phyloP scores from a whole-genome alignment of 306 rosid species.

The Rosa chinensis region DNA sequence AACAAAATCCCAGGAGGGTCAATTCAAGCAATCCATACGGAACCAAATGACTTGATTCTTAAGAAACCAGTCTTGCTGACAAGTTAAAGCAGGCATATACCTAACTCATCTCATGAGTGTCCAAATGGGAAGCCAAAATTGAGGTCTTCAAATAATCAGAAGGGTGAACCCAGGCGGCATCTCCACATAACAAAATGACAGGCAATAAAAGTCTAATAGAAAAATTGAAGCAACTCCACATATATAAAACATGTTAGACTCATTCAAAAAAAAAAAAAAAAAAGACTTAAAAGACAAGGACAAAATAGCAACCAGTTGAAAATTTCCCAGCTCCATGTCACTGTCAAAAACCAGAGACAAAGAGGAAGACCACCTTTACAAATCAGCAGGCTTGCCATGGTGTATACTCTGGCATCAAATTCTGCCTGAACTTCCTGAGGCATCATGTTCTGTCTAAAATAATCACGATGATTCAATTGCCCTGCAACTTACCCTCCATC shows the following conservation, averaged over 20 bases:
- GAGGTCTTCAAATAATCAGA: not conserved
- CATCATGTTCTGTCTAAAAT: not conserved
- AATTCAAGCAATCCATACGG: conserved; percentile 4
- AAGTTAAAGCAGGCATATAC: conserved; percentile 16
- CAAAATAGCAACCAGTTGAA: not conserved
- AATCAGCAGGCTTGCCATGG: conserved; percentile 1
- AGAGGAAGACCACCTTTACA: conserved; percentile 4
- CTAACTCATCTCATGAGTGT: not conserved
- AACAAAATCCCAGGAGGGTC: not conserved
- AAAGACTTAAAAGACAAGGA: not conserved
- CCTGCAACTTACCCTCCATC: conserved; percentile 5
- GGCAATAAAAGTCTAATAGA: not conserved
- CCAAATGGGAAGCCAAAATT: conserved; percentile 20
- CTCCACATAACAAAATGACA: not conserved
- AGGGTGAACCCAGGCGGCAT: not conserved
- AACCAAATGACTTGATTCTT: not conserved
- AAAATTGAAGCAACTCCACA: not conserved
- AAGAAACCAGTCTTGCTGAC: not conserved
- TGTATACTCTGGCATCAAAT: not conserved
- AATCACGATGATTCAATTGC: not conserved
- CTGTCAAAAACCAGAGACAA: conserved; percentile 13
- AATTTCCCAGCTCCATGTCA: not conserved
- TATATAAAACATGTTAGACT: not conserved
- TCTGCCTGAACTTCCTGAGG: not conserved
- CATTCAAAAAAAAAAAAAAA: too few species aligned